phyloP scores from a whole-genome alignment of 495 filamentous ascomycete genomes.

The Hypoxylon trugodes region DNA sequence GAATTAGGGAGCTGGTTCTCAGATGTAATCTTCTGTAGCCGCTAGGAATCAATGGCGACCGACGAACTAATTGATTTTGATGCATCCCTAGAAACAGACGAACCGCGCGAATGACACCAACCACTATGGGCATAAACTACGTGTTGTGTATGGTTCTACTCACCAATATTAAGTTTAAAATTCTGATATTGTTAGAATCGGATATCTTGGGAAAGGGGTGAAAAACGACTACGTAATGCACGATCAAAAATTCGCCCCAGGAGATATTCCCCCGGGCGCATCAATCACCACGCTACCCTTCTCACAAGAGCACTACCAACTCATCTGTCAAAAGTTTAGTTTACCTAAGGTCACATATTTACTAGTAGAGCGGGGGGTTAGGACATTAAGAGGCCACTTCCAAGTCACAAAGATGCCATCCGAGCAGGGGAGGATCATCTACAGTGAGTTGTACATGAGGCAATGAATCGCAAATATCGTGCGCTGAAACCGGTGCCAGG shows the following conservation, averaged over 20 bases:
- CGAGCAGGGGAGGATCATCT: background rate
- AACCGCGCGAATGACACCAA: too few species aligned
- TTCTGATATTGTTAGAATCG: background rate
- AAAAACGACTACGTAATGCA: conserved; percentile 16
- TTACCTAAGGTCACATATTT: background rate
- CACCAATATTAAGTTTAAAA: background rate
- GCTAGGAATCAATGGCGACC: background rate
- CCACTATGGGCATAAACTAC: background rate
- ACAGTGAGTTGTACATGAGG: too few species aligned
- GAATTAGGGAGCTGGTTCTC: background rate
- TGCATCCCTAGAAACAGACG: too few species aligned
- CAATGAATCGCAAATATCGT: background rate
- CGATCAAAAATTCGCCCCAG: background rate
- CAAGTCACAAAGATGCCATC: background rate
- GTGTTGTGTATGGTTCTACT: background rate
- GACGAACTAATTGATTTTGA: background rate
- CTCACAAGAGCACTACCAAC: conserved; percentile 1
- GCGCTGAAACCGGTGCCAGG: too few species aligned
- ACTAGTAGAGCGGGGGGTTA: background rate
- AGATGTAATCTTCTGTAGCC: background rate
- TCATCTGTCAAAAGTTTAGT: background rate
- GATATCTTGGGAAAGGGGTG: background rate
- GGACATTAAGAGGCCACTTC: conserved; percentile 1
- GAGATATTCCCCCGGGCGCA: background rate
- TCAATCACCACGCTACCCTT: conserved; percentile 1